Conservation (phyloP, 768 basidiomycete genomes). For the Tricholoma furcatifolium region DNA sequence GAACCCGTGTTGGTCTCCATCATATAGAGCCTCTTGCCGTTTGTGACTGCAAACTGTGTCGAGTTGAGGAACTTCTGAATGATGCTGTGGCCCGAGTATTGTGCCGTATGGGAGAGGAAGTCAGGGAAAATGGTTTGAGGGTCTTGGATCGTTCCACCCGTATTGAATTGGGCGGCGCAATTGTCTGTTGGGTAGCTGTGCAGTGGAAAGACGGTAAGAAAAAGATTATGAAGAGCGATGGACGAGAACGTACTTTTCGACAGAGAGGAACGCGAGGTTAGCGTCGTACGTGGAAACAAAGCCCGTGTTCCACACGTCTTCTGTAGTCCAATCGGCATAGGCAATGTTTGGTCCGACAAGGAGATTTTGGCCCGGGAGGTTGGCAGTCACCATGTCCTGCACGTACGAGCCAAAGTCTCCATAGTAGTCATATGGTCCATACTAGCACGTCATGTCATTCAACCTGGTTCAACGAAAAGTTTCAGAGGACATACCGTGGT, state of each 20-base stretch:
- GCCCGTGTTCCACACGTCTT: background rate
- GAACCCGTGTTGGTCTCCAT: conserved; percentile 71
- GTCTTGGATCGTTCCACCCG: conserved; percentile 33
- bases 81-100: conserved; percentile 37
- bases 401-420: background rate
- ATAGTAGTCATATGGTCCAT: conserved; percentile 45
- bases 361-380: background rate
- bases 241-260: conserved; percentile 50
- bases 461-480: background rate
- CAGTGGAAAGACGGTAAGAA: conserved; percentile 17
- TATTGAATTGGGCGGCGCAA: conserved; percentile 48
- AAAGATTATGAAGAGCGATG: conserved; percentile 13
- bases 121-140: conserved; percentile 48
- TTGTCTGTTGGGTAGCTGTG: conserved; percentile 61
- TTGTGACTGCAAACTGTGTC: conserved; percentile 39
- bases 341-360: background rate
- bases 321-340: background rate
- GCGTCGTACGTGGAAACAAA: background rate
- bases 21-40: conserved; percentile 53
- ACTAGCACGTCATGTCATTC: background rate
- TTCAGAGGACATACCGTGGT: conserved; percentile 9
- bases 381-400: background rate
- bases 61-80: conserved; percentile 53
- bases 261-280: conserved; percentile 35
- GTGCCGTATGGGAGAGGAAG: conserved; percentile 62